A percentile compares a stretch with the other conserved stretches of the same genome.
Conservation (phyloP, 441 rosid genomes). For the Daphne laureola region DNA sequence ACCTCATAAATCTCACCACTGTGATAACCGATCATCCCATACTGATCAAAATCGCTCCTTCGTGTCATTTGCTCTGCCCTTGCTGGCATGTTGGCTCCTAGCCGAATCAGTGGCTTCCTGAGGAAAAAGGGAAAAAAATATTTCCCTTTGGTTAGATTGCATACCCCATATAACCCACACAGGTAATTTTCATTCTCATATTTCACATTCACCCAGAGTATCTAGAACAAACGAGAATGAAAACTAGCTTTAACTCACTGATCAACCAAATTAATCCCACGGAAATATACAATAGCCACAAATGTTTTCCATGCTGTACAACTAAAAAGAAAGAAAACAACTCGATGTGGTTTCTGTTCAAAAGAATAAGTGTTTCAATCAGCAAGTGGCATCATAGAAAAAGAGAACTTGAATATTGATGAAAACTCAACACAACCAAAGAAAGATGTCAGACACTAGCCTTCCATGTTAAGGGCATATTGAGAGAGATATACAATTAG, state of each 20-base stretch:
- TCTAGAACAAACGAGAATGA: not conserved
- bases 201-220: no score
- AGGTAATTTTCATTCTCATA: conserved; percentile 1
- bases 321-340: no score
- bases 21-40: conserved; percentile 18
- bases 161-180: conserved; percentile 9
- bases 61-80: conserved; percentile 26
- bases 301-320: no score
- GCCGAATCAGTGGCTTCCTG: conserved; percentile 29
- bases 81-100: conserved; percentile 36
- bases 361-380: no score
- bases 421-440: no score
- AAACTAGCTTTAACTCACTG: conserved; percentile 18
- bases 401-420: no score
- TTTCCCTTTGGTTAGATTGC: not conserved
- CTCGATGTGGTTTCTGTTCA: no score
- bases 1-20: conserved; percentile 33
- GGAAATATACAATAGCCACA: no score
- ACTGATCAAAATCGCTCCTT: conserved; percentile 29
- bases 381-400: no score
- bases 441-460: no score
- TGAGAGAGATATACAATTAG: no score
- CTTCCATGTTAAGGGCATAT: no score
- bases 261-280: conserved; percentile 13
- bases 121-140: conserved; percentile 13